phyloP scores from a whole-genome alignment of 257 asterid genomes.

The Plectranthus barbatus region DNA sequence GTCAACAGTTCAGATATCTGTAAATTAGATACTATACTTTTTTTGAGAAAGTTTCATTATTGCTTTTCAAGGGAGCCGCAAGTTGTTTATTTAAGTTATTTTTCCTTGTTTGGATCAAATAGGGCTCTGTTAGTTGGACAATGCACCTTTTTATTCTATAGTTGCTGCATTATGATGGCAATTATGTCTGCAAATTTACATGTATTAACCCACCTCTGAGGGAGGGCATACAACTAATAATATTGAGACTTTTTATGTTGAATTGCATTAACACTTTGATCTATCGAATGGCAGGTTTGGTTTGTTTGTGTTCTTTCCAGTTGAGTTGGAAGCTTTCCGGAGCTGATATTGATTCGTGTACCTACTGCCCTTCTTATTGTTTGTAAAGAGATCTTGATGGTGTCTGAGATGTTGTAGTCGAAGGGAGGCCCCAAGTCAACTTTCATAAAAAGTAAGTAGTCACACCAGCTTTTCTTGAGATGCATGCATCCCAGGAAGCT shows the following conservation, averaged over 20 bases:
- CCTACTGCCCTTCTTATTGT: neutral
- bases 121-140: neutral
- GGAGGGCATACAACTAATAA: neutral
- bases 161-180: neutral
- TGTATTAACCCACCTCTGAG: neutral
- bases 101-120: neutral
- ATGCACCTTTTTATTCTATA: neutral
- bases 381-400: neutral
- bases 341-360: neutral
- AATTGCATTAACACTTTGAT: neutral
- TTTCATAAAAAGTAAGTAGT: neutral
- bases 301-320: neutral
- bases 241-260: neutral
- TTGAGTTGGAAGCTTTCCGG: neutral
- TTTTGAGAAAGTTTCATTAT: neutral
- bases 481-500: constrained; percentile 47
- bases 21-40: neutral
- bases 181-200: neutral
- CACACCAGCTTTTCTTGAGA: constrained; percentile 15
- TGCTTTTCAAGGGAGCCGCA: no score
- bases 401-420: neutral
- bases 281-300: constrained; percentile 12
- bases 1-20: neutral
- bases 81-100: neutral
- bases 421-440: neutral